A percentile compares a stretch with the other conserved stretches of the same genome.
Evolutionary conservation across 2,329 filamentous ascomycete genomes (phyloP).

Genomic region (Colletotrichum sublineola): DNA sequence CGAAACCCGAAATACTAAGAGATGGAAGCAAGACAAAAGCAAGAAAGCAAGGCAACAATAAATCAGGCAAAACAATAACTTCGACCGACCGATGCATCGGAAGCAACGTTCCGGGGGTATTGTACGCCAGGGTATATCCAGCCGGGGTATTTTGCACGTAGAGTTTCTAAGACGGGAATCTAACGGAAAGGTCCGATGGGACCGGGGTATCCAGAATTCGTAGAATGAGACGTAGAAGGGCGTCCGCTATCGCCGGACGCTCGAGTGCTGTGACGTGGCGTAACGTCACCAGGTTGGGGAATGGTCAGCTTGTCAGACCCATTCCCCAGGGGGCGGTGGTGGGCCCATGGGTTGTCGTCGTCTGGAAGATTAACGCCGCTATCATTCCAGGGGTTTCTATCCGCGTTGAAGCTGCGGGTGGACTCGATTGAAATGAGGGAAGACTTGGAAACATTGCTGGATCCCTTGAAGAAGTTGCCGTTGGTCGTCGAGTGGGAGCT

Average conservation of each 20-base stretch:
- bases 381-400: conserved; percentile 98
- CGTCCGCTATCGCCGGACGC: conserved; percentile 92
- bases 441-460: conserved; percentile 90
- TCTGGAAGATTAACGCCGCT: conserved; percentile 95
- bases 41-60: conserved; percentile 48
- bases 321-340: conserved; percentile 73
- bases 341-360: conserved; percentile 79
- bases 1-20: conserved; percentile 41
- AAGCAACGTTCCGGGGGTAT: conserved; percentile 63
- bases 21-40: conserved; percentile 46
- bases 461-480: conserved; percentile 91
- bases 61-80: conserved; percentile 50
- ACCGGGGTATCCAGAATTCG: conserved; percentile 95
- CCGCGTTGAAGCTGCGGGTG: conserved; percentile 88
- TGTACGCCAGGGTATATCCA: conserved; percentile 76
- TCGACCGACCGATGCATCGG: conserved; percentile 63
- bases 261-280: conserved; percentile 85
- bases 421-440: conserved; percentile 97
- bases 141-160: conserved; percentile 71
- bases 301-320: conserved; percentile 75
- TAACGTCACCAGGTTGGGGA: conserved; percentile 82
- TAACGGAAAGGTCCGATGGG: conserved; percentile 92
- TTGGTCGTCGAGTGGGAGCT: conserved; percentile 87
- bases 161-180: conserved; percentile 63
- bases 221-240: conserved; percentile 94